Percentiles rank a stretch among this genome's conserved stretches.
Evolutionary conservation across 805 yeast species (phyloP).

Genomic region (Cephaloascus albidus): DNA sequence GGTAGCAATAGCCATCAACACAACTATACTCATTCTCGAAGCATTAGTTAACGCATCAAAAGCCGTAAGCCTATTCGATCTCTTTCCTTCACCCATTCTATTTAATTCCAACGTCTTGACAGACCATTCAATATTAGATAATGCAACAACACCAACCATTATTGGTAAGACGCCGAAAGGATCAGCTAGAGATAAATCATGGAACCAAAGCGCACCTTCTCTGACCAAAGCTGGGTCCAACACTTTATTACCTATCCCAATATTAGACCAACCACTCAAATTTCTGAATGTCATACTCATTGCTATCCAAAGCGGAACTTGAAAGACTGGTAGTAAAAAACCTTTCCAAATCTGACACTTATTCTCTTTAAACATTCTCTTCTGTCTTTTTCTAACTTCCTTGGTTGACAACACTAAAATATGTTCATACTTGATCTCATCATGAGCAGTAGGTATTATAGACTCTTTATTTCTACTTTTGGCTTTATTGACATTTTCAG

Average conservation of each 20-base stretch:
- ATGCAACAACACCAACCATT: slow-evolving; percentile 56
- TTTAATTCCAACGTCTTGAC: slow-evolving; percentile 50
- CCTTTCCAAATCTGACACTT: slow-evolving; percentile 78
- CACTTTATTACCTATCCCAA: slow-evolving; percentile 35
- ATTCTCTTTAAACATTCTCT: slow-evolving; percentile 53
- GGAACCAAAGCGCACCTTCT: slow-evolving; percentile 55
- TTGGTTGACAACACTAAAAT: slow-evolving; percentile 64
- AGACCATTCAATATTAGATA: slow-evolving; percentile 80
- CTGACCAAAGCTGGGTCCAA: slow-evolving; percentile 38
- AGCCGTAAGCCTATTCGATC: slow-evolving; percentile 42
- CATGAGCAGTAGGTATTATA: slow-evolving; percentile 5
- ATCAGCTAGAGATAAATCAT: slow-evolving; percentile 52
- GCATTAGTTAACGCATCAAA: slow-evolving; percentile 59
- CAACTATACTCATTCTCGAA: slow-evolving; percentile 66
- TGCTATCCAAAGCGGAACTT: slow-evolving; percentile 80
- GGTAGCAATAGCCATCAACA: slow-evolving; percentile 74
- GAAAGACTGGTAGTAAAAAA: slow-evolving; percentile 64
- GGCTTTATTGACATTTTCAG: slow-evolving; percentile 33
- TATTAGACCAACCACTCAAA: slow-evolving; percentile 56
- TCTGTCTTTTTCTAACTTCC: slow-evolving; percentile 72
- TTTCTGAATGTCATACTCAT: slow-evolving; percentile 69
- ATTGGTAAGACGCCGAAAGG: slow-evolving; percentile 61
- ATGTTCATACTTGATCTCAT: slow-evolving; percentile 62
- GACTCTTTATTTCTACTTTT: slow-evolving; percentile 5
- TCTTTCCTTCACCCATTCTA: slow-evolving; percentile 28